Evolutionary conservation across 768 basidiomycete genomes (phyloP), one percentile per base, ranked within the genome.

Genomic region (Serendipita sp.): DNA sequence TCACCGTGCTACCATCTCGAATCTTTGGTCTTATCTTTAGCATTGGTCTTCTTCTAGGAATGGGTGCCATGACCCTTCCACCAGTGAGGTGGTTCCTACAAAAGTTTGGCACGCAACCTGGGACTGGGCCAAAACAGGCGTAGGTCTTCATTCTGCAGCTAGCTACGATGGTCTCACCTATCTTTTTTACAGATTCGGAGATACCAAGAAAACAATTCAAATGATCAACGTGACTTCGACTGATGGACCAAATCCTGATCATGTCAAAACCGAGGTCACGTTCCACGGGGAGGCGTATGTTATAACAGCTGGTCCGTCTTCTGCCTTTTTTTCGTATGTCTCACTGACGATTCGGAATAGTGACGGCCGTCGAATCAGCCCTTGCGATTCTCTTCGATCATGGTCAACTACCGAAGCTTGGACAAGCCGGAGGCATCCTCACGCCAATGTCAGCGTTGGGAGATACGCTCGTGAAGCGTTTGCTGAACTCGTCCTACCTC

Each of bases 401-500:
- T 16, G 76, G 74, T 15, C 71, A 75, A 3, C 79, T 92, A 1
- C 81, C 90, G 0, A 67, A 76, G 0, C 71, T 85, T 4, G 84
- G 80, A 2, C 76, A 75, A 58, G 72, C 76, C 52, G 93, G 92
- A 11, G 93, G 94, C 0, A 74, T 93, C 2, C 75, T 96, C 58
- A 97, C 94, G 1, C 86, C 93, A 0, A 81, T 86, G 73, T 83
- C 82, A 3, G 93, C 88, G 1, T 79, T 95, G 64, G 93, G 92
- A 15, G 83, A 88, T 66, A 81, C 83, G 4, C 72, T 94, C 43
- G 75, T 92, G 40, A 79, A 81, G 67, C 78, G 93, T 18, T 71
- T 96, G 66, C 78, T 80, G 65, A 75, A 74, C 23, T 82, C 78
- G 5, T 84, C 81, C 0, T 71, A 73, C 62, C 80, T 91, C 62